These are phyloP conservation scores for Macrophomina pseudophaseolina DNA, from an alignment of 2,329 filamentous ascomycete species.

Conservation along the genomic window DNA sequence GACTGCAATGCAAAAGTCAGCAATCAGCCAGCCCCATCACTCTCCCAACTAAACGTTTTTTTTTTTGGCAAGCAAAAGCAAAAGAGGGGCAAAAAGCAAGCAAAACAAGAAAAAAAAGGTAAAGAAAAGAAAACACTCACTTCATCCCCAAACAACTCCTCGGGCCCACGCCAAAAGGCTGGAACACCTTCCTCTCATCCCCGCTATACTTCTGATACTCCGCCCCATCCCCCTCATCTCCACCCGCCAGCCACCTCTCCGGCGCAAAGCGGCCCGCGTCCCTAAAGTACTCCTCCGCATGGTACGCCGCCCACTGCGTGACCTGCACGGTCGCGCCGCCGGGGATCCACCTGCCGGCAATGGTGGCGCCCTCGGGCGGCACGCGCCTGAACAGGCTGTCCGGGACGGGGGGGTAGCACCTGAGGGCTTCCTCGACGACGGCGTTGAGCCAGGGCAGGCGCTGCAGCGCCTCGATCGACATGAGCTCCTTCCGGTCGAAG, in stretches of 20 bases:
- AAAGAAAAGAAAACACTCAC: not conserved
- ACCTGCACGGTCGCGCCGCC: constrained; percentile 31
- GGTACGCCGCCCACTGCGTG: constrained; percentile 34
- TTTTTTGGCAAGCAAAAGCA: rapidly evolving
- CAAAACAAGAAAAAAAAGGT: no score
- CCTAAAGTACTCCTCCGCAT: constrained; percentile 34
- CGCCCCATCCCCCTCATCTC: not conserved
- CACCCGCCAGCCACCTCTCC: constrained; percentile 40
- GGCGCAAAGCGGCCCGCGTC: constrained; percentile 37
- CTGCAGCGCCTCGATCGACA: constrained; percentile 4
- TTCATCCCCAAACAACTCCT: constrained; percentile 43
- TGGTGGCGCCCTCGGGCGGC: constrained; percentile 34
- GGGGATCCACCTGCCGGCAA: constrained; percentile 30
- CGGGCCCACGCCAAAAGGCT: constrained; percentile 38
- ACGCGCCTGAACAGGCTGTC: constrained; percentile 37
- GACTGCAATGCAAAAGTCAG: not conserved
- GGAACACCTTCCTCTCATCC: constrained; percentile 34
- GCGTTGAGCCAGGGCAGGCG: constrained; percentile 10
- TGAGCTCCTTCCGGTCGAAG: not conserved
- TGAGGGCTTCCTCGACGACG: constrained; percentile 49
- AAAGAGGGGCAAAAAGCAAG: not conserved
- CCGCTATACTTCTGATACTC: constrained; percentile 31
- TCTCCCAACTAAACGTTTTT: no score
- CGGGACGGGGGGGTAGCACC: constrained; percentile 52
- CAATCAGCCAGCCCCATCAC: not conserved